Percentiles rank a stretch among this genome's conserved stretches.
Conservation (phyloP, 169 alveolate species). For the Amoebophrya sp. region DNA sequence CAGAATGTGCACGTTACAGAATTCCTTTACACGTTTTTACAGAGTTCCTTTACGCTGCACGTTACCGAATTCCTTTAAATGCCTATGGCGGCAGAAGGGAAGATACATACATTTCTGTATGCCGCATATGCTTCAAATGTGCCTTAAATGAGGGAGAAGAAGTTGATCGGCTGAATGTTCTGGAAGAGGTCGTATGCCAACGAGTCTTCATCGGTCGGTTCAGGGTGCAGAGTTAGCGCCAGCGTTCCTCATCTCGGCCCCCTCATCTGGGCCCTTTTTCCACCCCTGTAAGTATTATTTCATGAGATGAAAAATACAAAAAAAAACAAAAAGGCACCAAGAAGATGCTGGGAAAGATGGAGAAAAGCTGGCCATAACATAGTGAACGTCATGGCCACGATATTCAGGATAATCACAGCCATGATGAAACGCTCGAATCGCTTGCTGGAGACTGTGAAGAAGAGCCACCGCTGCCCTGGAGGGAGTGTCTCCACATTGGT, state of each 20-base stretch:
- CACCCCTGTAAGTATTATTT: constrained; percentile 30
- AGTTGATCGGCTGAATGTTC: background rate
- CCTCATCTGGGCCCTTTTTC: background rate
- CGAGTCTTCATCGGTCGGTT: background rate
- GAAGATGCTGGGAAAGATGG: too few relatives aligned
- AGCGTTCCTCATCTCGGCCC: background rate
- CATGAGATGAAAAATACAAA: background rate
- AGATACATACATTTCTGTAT: too few relatives aligned
- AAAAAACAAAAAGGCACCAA: background rate
- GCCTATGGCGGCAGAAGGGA: too few relatives aligned
- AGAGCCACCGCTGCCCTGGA: background rate
- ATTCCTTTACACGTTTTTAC: too few relatives aligned
- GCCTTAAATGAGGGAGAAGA: background rate
- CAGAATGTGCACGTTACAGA: too few relatives aligned
- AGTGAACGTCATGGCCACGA: background rate
- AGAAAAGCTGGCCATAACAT: background rate
- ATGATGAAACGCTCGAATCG: constrained; percentile 41
- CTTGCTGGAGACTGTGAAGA: constrained; percentile 23
- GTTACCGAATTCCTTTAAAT: too few relatives aligned
- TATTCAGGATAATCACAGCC: constrained; percentile 37
- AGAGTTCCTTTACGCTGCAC: too few relatives aligned
- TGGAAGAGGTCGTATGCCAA: background rate
- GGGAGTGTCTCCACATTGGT: background rate
- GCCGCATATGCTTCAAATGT: too few relatives aligned
- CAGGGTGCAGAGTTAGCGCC: background rate